Conservation (phyloP, 2,329 filamentous ascomycete species). For the Curvularia hawaiiensis region DNA sequence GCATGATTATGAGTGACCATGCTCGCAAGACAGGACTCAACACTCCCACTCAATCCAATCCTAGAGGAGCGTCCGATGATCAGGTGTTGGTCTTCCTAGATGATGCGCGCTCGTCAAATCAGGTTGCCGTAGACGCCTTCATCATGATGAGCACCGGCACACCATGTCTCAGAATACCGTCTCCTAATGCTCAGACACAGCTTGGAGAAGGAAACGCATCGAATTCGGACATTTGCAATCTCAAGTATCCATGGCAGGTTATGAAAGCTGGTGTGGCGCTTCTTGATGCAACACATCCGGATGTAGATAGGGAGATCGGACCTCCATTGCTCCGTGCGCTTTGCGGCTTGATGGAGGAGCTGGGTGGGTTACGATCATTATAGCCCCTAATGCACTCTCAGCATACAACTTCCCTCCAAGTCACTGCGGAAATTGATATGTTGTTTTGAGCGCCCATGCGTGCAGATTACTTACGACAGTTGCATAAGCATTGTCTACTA, state of each 20-base stretch:
- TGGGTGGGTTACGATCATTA: not conserved
- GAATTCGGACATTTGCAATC: constrained; percentile 13
- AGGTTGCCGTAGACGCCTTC: constrained; percentile 19
- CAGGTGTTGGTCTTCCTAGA: constrained; percentile 14
- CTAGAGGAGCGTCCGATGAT: not conserved
- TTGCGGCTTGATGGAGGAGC: constrained; percentile 19
- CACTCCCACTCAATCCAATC: not conserved
- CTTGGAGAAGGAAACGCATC: not conserved
- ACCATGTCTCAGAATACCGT: constrained; percentile 18
- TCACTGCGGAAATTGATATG: too few species aligned
- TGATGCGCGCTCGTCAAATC: constrained; percentile 10
- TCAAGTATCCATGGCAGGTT: constrained; percentile 22
- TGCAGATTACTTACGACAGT: too few species aligned
- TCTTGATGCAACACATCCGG: constrained; percentile 25
- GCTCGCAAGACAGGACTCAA: constrained; percentile 17
- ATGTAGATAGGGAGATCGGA: constrained; percentile 20
- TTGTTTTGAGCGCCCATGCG: too few species aligned
- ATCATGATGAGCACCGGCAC: constrained; percentile 13
- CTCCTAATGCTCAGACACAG: not conserved
- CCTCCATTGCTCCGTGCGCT: constrained; percentile 25
- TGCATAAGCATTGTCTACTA: too few species aligned
- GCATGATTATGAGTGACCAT: constrained; percentile 27
- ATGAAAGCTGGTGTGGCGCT: constrained; percentile 25
- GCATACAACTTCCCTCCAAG: too few species aligned
- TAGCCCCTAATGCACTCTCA: not conserved